Percentiles rank a stretch among this genome's conserved stretches.
phyloP scores from a whole-genome alignment of 2,329 filamentous ascomycete genomes.

The Talaromyces marneffei region DNA sequence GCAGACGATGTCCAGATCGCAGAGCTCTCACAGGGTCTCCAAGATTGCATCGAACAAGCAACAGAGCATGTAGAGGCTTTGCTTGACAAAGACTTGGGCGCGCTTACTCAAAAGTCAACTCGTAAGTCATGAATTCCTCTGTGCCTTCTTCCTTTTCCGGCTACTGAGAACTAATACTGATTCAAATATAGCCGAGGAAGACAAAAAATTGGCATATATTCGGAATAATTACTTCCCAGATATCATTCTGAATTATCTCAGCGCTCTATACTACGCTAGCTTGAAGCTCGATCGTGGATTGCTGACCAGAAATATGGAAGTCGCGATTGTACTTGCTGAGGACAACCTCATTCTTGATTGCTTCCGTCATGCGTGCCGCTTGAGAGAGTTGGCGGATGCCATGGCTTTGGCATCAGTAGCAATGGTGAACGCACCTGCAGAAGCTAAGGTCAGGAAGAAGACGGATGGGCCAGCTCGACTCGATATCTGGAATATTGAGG shows the following conservation, averaged over 20 bases:
- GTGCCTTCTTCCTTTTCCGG: not conserved
- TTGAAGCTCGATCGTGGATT: slow-evolving; percentile 67
- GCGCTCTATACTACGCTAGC: slow-evolving; percentile 72
- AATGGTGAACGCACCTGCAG: slow-evolving; percentile 49
- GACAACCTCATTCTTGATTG: slow-evolving; percentile 60
- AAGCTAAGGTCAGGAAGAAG: slow-evolving; percentile 38
- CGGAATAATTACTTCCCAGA: slow-evolving; percentile 79
- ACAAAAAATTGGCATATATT: slow-evolving; percentile 53
- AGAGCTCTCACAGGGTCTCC: slow-evolving; percentile 52
- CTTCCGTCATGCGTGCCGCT: slow-evolving; percentile 60
- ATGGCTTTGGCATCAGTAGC: slow-evolving; percentile 74
- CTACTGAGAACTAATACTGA: not conserved
- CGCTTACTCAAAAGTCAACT: not conserved
- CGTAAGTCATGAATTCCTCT: not conserved
- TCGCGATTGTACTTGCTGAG: slow-evolving; percentile 71
- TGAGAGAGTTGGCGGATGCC: slow-evolving; percentile 69
- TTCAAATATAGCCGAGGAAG: slow-evolving; percentile 46
- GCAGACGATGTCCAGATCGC: slow-evolving; percentile 30
- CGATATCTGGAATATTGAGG: slow-evolving; percentile 35
- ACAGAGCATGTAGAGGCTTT: slow-evolving; percentile 56
- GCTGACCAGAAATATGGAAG: slow-evolving; percentile 78
- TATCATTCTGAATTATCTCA: slow-evolving; percentile 75
- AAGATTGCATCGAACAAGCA: slow-evolving; percentile 49
- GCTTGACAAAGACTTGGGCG: slow-evolving; percentile 25
- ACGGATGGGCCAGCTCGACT: slow-evolving; percentile 29